A percentile compares a stretch with the other conserved stretches of the same genome.
Conservation (phyloP, 306 rosid species). For the Gleditsia sinensis region DNA sequence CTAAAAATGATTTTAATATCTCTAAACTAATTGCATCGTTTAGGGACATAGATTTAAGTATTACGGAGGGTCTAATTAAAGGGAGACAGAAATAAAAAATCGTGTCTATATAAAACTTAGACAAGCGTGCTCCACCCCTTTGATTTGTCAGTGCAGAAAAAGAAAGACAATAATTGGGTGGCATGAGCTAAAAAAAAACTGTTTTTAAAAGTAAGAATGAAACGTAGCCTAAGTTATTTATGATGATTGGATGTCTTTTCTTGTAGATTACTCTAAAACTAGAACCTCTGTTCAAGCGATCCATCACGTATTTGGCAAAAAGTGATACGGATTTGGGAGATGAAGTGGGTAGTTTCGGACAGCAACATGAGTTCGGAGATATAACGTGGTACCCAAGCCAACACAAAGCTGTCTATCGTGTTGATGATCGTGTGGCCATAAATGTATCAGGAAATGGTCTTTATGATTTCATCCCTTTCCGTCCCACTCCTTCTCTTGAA, state of each 20-base stretch:
- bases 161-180: too few relatives aligned
- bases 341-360: slow-evolving; percentile 52
- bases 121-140: too few relatives aligned
- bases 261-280: slow-evolving; percentile 64
- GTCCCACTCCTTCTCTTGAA: slow-evolving; percentile 45
- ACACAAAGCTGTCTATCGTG: slow-evolving; percentile 57
- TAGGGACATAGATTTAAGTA: too few relatives aligned
- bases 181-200: too few relatives aligned
- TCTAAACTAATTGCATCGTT: too few relatives aligned
- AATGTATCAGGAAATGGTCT: slow-evolving; percentile 61
- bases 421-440: slow-evolving; percentile 64
- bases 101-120: too few relatives aligned
- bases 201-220: too few relatives aligned
- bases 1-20: too few relatives aligned
- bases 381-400: slow-evolving; percentile 83
- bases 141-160: too few relatives aligned
- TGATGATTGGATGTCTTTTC: neutral
- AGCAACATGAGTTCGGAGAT: slow-evolving; percentile 69
- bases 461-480: slow-evolving; percentile 68
- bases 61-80: too few relatives aligned
- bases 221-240: too few relatives aligned
- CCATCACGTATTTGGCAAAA: slow-evolving; percentile 55
- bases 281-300: slow-evolving; percentile 73
- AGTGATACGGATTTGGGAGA: slow-evolving; percentile 70
- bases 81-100: too few relatives aligned